phyloP scores from a whole-genome alignment of 2,329 filamentous ascomycete genomes.

The Ceratocystis smalleyi region DNA sequence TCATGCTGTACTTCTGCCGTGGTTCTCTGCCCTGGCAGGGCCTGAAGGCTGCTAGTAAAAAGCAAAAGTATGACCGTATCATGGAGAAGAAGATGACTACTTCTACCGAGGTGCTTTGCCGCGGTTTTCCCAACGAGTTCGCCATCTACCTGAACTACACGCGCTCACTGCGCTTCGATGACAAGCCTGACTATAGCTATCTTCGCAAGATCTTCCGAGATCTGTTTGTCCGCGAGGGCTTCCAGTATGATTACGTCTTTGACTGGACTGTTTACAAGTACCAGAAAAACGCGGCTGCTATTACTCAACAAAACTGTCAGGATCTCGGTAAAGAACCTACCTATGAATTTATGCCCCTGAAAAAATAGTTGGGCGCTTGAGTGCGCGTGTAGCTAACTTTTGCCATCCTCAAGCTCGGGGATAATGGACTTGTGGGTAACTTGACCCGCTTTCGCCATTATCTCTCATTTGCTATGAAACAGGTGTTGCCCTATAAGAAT shows the following conservation, averaged over 20 bases:
- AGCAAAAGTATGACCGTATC: conserved; percentile 99
- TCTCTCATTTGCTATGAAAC: not conserved
- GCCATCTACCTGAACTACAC: conserved; percentile 99
- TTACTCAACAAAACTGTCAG: conserved; percentile 62
- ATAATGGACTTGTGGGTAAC: not conserved
- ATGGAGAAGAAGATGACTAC: conserved; percentile 99
- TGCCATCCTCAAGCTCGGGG: not conserved
- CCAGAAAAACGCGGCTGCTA: conserved; percentile 96
- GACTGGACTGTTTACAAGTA: conserved; percentile 99
- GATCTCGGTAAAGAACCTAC: no score
- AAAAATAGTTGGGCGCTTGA: conserved; percentile 29
- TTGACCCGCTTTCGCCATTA: not conserved
- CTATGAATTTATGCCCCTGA: no score
- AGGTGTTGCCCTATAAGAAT: not conserved
- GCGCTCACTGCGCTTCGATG: conserved; percentile 92
- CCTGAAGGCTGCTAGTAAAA: conserved; percentile 95
- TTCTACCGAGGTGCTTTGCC: conserved; percentile 93
- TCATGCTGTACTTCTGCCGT: conserved; percentile 99
- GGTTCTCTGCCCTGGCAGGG: conserved; percentile 98
- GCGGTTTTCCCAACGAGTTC: conserved; percentile 98
- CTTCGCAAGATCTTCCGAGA: conserved; percentile 99
- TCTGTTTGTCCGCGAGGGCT: conserved; percentile 94
- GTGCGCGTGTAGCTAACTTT: conserved; percentile 12
- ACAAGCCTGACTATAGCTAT: conserved; percentile 99
- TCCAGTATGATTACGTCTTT: conserved; percentile 99